Evolutionary conservation across 768 basidiomycete genomes (phyloP), one percentile per base, ranked within the genome.

Genomic region (Lentinula raphanica): DNA sequence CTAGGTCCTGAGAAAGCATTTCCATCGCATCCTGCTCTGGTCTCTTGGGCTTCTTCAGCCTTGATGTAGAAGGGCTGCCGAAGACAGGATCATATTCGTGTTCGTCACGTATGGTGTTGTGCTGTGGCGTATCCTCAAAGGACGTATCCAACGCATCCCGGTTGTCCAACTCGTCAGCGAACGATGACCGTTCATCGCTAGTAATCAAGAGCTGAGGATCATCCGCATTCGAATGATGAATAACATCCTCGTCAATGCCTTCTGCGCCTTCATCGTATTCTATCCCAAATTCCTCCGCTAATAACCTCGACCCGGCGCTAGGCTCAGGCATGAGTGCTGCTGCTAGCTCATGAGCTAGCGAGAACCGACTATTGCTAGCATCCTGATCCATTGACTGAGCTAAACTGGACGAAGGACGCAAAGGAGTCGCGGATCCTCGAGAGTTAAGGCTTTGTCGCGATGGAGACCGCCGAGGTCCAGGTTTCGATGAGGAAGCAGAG

Each of bases 251-350:
- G 66, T 89, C 91, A 57, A 88, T 89, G 38, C 88, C 89, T 71
- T 92, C 89, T 28, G 88, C 88, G 45, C 88, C 90, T 67, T 92
- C 90, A 60, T 93, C 92, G 62, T 89, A 92, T 66, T 93, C 92
- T 60, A 94, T 87, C 9, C 92, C 92, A 62, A 94, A 90, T 70
- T 94, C 92, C 71, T 93, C 92, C 12, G 89, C 89, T 5, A 94
- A 77, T 31, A 92, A 70, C 68, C 84, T 87, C 23, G 90, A 92
- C 55, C 88, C 84, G 27, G 82, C 77, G 51, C 80, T 87, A 0
- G 92, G 91, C 72, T 94, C 92, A 23, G 91, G 92, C 85, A 92
- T 89, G 56, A 94, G 79, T 9, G 92, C 92, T 32, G 87, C 84
- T 5, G 92, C 92, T 35, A 94, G 82, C 66, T 94, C 92, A 70